Evolutionary conservation across 768 basidiomycete genomes (phyloP).

Genomic region (Leucosporidium scottii): DNA sequence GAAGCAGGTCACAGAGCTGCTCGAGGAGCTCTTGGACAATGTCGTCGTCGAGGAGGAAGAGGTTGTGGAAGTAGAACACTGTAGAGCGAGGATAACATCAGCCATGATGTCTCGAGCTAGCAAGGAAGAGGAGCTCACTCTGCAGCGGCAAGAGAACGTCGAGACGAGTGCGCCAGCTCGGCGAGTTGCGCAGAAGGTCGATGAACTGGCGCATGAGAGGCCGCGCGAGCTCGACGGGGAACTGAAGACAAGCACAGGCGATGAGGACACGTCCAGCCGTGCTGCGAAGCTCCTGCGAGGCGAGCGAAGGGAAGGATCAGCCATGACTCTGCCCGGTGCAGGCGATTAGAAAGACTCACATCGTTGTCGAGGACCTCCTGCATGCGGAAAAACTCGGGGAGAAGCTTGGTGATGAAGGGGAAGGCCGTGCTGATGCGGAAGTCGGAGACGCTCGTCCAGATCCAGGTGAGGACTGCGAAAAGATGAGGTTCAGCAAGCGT

Average conservation of each 20-base stretch:
- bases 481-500: neutral
- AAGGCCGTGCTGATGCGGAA: conserved; percentile 29
- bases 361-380: conserved; percentile 44
- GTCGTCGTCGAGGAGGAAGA: conserved; percentile 67
- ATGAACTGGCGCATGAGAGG: conserved; percentile 66
- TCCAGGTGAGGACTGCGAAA: conserved; percentile 34
- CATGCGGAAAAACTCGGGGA: conserved; percentile 42
- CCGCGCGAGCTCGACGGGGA: conserved; percentile 61
- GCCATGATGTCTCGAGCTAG: neutral
- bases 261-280: conserved; percentile 65
- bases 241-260: conserved; percentile 77
- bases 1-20: conserved; percentile 70
- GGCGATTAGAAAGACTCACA: too few relatives aligned
- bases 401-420: conserved; percentile 35
- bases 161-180: conserved; percentile 78
- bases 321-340: too few relatives aligned
- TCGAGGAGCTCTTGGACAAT: conserved; percentile 74
- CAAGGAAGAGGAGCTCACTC: conserved; percentile 6
- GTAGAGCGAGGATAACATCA: neutral
- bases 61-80: conserved; percentile 60
- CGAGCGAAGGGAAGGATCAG: neutral
- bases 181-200: conserved; percentile 64
- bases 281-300: conserved; percentile 52
- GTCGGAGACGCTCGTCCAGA: conserved; percentile 34
- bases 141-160: conserved; percentile 72